These are phyloP conservation scores for Eimeria necatrix DNA, from an alignment of 169 alveolate genomes.

Conservation along the genomic window DNA sequence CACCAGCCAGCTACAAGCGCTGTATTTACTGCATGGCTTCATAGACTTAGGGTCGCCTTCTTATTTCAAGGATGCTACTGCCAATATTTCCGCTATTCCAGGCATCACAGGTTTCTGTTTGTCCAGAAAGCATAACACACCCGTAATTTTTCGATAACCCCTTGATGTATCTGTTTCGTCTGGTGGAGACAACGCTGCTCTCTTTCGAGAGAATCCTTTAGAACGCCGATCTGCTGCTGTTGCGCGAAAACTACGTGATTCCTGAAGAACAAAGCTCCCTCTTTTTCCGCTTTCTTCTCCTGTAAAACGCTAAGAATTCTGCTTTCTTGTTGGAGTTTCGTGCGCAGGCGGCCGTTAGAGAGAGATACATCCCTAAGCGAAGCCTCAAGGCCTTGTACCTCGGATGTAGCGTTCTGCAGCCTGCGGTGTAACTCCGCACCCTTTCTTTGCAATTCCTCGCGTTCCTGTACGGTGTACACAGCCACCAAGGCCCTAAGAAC, in stretches of 20 bases:
- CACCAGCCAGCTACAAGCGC: neutral
- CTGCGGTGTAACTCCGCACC: slow-evolving; percentile 57
- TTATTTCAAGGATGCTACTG: neutral
- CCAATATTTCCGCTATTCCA: neutral
- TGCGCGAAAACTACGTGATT: slow-evolving; percentile 58
- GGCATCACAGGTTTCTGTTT: neutral
- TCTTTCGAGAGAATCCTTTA: slow-evolving; percentile 20
- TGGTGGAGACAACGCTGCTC: slow-evolving; percentile 44
- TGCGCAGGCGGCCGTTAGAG: slow-evolving; percentile 67
- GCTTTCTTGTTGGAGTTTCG: slow-evolving; percentile 57
- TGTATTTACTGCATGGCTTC: neutral
- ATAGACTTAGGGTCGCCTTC: neutral
- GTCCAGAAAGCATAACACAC: neutral
- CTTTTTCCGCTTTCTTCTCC: slow-evolving; percentile 54
- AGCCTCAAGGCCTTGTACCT: slow-evolving; percentile 67
- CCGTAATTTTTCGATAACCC: slow-evolving; percentile 15
- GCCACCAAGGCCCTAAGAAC: neutral
- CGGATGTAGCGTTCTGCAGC: slow-evolving; percentile 55
- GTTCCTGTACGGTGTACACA: slow-evolving; percentile 40
- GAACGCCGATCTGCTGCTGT: slow-evolving; percentile 59
- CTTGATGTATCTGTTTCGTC: slow-evolving; percentile 42
- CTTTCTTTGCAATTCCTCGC: slow-evolving; percentile 77
- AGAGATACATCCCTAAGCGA: slow-evolving; percentile 58
- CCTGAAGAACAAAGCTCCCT: slow-evolving; percentile 52
- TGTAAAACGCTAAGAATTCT: slow-evolving; percentile 3